Percentiles rank a stretch among this genome's conserved stretches.
phyloP scores from a whole-genome alignment of 2,329 filamentous ascomycete species.

The Zalaria obscura region DNA sequence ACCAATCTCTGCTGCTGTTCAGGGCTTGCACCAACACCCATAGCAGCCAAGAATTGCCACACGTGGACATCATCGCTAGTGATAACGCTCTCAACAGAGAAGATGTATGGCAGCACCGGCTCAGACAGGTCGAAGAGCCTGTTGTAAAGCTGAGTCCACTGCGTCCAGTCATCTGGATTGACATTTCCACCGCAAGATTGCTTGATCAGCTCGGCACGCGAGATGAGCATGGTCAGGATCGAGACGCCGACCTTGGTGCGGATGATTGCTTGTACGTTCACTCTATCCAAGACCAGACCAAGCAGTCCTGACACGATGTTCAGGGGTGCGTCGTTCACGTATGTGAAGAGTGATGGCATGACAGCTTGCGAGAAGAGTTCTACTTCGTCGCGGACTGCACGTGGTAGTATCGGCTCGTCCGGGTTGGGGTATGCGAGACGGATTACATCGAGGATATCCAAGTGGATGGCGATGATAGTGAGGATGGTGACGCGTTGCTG shows the following conservation, averaged over 20 bases:
- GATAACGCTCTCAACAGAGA: constrained; percentile 80
- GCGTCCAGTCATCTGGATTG: constrained; percentile 59
- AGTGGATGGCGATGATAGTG: constrained; percentile 87
- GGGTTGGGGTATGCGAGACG: constrained; percentile 58
- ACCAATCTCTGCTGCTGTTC: constrained; percentile 93
- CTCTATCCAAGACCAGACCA: constrained; percentile 65
- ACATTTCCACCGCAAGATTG: constrained; percentile 55
- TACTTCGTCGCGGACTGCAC: constrained; percentile 74
- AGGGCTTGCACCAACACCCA: constrained; percentile 83
- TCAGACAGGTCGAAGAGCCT: constrained; percentile 78
- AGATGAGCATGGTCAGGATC: constrained; percentile 86
- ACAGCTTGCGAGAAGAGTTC: constrained; percentile 81
- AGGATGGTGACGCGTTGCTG: constrained; percentile 90
- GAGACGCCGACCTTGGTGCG: constrained; percentile 78
- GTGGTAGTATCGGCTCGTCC: constrained; percentile 59
- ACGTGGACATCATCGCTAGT: constrained; percentile 74
- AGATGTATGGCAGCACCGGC: constrained; percentile 68
- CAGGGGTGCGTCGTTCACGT: constrained; percentile 80
- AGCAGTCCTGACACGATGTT: constrained; percentile 84
- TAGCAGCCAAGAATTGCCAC: constrained; percentile 93
- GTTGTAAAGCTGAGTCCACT: constrained; percentile 76
- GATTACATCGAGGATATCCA: constrained; percentile 85
- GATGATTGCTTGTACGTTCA: constrained; percentile 72
- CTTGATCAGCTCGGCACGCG: constrained; percentile 84
- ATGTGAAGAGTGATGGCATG: constrained; percentile 78